Evolutionary conservation across 345 rosid species (phyloP).

Genomic region (thale cress (Arabidopsis thaliana)): TAIR10.1 NC_003074.8:3508001-3508500

Average conservation of each 20-base stretch:
- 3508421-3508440: constrained; percentile 86
- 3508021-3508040: constrained; percentile 10
- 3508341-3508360: constrained; percentile 12
- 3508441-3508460: constrained; percentile 85
- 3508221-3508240: constrained; percentile 32
- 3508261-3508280: constrained; percentile 31
- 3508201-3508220: constrained; percentile 43
- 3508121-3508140: constrained; percentile 35
- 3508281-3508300: neutral
- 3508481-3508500: constrained; percentile 86
- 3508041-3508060: neutral
- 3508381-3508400: constrained; percentile 56
- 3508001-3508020: neutral
- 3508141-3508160: constrained; percentile 7
- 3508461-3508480: constrained; percentile 86
- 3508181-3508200: constrained; percentile 43
- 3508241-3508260: constrained; percentile 45
- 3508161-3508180: constrained; percentile 32
- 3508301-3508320: constrained; percentile 34
- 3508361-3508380: constrained; percentile 19
- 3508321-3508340: constrained; percentile 42
- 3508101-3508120: constrained; percentile 35
- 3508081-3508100: constrained; percentile 19
- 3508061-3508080: constrained; percentile 30
- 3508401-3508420: constrained; percentile 85